These are phyloP conservation scores for Pseudozyma pruni DNA, from an alignment of 1,284 basidiomycete species.

Conservation along the genomic window DNA sequence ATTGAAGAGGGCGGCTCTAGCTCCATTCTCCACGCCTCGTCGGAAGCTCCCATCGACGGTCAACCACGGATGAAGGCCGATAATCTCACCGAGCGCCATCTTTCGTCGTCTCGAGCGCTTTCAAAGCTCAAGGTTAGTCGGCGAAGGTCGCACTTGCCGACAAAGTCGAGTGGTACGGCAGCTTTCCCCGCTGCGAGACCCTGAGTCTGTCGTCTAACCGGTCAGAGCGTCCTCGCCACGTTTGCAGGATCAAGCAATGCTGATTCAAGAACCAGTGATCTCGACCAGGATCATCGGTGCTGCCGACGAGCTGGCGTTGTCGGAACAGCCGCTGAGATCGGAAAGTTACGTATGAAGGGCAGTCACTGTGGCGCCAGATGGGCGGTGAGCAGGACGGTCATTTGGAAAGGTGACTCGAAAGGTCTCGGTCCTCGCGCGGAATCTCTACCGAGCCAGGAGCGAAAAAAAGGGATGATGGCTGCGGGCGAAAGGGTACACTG, in stretches of 20 bases:
- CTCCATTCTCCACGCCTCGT: not conserved
- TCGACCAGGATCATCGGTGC: too few relatives aligned
- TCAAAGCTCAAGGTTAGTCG: not conserved
- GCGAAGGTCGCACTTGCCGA: slow-evolving; percentile 3
- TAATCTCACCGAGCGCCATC: slow-evolving; percentile 21
- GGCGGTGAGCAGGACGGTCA: slow-evolving; percentile 13
- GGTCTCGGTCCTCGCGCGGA: slow-evolving; percentile 1
- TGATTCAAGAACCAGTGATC: too few relatives aligned
- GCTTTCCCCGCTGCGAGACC: too few relatives aligned
- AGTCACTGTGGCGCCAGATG: not conserved
- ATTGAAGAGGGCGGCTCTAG: slow-evolving; percentile 3
- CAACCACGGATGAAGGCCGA: slow-evolving; percentile 12
- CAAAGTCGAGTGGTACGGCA: not conserved
- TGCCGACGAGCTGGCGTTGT: too few relatives aligned
- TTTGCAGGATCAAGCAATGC: too few relatives aligned
- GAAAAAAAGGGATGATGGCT: slow-evolving; percentile 5
- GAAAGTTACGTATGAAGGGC: too few relatives aligned
- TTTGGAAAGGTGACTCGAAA: slow-evolving; percentile 4
- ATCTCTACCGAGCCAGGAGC: slow-evolving; percentile 6
- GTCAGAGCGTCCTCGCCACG: too few relatives aligned
- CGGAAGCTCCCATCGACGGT: not conserved
- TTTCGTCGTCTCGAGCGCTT: not conserved
- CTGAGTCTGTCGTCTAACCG: too few relatives aligned
- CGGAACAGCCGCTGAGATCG: too few relatives aligned
- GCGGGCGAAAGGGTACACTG: slow-evolving; percentile 14